Evolutionary conservation across 2,329 filamentous ascomycete species (phyloP).

Genomic region (Cercospora sp.): DNA sequence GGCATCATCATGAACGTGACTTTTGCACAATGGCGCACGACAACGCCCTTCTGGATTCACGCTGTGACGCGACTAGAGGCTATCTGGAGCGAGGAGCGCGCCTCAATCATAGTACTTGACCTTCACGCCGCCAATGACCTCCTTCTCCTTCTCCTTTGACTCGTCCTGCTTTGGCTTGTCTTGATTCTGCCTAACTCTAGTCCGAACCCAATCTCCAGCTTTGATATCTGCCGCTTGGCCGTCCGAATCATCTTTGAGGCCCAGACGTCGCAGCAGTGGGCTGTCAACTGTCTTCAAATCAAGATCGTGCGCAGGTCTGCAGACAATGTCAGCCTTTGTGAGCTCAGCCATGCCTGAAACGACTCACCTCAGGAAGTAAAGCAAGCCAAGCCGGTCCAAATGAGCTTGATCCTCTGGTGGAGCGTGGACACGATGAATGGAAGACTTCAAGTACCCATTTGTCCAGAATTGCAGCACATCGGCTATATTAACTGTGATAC

Average conservation of each 20-base stretch:
- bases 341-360: too few relatives aligned
- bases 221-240: conserved; percentile 29
- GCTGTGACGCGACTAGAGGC: background rate
- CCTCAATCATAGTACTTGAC: conserved; percentile 36
- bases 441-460: conserved; percentile 50
- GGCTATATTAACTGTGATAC: conserved; percentile 46
- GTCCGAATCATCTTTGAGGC: conserved; percentile 25
- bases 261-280: conserved; percentile 30
- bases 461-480: conserved; percentile 45
- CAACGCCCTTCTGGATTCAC: background rate
- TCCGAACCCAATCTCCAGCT: conserved; percentile 34
- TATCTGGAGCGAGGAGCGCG: background rate
- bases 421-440: conserved; percentile 52
- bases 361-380: conserved; percentile 43
- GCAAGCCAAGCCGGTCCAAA: conserved; percentile 46
- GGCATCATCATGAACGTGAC: background rate
- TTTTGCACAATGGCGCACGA: background rate
- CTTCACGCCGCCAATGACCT: conserved; percentile 37
- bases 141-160: conserved; percentile 32
- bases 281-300: conserved; percentile 34
- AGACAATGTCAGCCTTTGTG: background rate
- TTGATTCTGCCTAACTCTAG: conserved; percentile 33
- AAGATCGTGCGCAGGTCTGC: conserved; percentile 32
- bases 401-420: conserved; percentile 52
- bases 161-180: conserved; percentile 28